A percentile compares a stretch with the other conserved stretches of the same genome.
Evolutionary conservation across 208 protist species (phyloP).

Genomic region (Willaertia magna): DNA sequence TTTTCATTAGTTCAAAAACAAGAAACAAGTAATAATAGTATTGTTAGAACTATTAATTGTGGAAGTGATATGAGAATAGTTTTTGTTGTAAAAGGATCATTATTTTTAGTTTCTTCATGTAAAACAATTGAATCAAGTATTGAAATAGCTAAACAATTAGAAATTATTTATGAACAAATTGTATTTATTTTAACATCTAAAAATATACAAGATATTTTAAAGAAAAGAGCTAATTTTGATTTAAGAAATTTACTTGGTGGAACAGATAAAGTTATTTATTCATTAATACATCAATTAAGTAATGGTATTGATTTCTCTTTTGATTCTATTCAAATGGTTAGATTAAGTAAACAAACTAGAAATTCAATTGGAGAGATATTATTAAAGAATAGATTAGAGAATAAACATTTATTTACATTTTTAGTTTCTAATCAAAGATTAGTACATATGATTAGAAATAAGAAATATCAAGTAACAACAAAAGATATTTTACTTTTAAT

Average conservation of each 20-base stretch:
- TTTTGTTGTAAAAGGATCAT: conserved; percentile 15
- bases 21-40: background rate
- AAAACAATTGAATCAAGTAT: conserved; percentile 14
- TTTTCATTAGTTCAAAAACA: conserved; percentile 10
- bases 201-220: conserved; percentile 13
- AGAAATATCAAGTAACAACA: background rate
- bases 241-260: conserved; percentile 19
- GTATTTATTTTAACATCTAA: conserved; percentile 19
- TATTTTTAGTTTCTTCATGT: conserved; percentile 20
- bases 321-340: background rate
- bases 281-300: background rate
- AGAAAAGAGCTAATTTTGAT: conserved; percentile 19
- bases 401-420: background rate
- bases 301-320: conserved; percentile 10
- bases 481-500: conserved; percentile 5
- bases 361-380: background rate
- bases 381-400: background rate
- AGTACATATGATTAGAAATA: conserved; percentile 1
- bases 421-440: background rate
- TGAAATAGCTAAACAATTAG: conserved; percentile 16
- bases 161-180: conserved; percentile 19
- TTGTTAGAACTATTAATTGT: background rate
- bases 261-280: conserved; percentile 11
- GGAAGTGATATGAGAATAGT: conserved; percentile 17
- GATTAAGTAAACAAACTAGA: background rate